A percentile compares a stretch with the other conserved stretches of the same genome.
These are phyloP conservation scores for Diaporthe sp. DNA, from an alignment of 2,329 filamentous ascomycete species.

Conservation along the genomic window DNA sequence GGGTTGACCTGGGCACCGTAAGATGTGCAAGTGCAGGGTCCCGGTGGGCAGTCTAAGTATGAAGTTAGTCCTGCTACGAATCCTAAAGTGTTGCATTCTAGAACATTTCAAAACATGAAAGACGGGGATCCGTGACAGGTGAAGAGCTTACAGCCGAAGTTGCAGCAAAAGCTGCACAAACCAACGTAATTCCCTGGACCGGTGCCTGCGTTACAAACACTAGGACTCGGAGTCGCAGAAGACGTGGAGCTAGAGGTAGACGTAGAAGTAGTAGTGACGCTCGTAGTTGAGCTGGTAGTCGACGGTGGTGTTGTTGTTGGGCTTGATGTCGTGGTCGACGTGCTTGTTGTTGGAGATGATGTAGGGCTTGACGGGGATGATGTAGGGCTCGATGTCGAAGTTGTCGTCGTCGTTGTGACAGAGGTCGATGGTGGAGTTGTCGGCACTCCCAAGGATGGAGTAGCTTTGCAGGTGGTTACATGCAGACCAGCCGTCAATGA, in stretches of 20 bases:
- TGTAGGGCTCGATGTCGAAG: slow-evolving; percentile 5
- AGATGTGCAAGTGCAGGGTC: slow-evolving; percentile 36
- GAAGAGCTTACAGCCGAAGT: no score
- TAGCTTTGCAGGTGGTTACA: slow-evolving; percentile 41
- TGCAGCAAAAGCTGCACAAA: slow-evolving; percentile 37
- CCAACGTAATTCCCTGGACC: slow-evolving; percentile 34
- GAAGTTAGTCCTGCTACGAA: no score
- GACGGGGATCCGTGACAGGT: no score
- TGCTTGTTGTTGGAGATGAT: background rate
- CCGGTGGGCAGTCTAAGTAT: slow-evolving; percentile 37
- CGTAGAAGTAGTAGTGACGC: background rate
- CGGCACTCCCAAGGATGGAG: slow-evolving; percentile 34
- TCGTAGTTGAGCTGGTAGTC: background rate
- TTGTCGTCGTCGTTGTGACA: background rate
- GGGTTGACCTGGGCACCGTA: slow-evolving; percentile 22
- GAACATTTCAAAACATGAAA: no score
- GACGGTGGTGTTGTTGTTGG: background rate
- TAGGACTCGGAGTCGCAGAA: background rate
- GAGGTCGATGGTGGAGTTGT: slow-evolving; percentile 25
- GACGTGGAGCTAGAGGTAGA: background rate
- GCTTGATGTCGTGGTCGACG: background rate
- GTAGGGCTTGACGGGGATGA: background rate
- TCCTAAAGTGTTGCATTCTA: no score
- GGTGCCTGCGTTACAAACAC: background rate
- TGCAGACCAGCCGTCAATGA: slow-evolving; percentile 43